Base-by-base conservation (phyloP, 1,284 basidiomycete genomes). In the Boletus chippewaensis region DNA sequence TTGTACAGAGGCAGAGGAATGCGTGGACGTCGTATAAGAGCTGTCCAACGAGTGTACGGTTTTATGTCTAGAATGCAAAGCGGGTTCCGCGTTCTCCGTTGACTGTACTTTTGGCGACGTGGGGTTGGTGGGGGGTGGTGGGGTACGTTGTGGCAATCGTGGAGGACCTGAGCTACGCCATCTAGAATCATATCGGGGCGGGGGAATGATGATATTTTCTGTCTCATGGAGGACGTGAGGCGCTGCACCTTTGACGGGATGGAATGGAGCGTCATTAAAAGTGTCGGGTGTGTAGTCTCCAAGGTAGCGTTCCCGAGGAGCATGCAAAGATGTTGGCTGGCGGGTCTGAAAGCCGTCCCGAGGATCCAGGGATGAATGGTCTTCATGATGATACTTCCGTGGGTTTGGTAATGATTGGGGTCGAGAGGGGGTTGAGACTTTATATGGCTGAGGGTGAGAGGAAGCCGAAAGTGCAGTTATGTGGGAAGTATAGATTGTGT, bases 121-220 rank as follows among this genome's bases (percentile, higher is more conserved):
- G 32, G 48, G 9, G 24, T 45, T 29, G 18, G 28, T 34, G 44
- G 53, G 40, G 28, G 52, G 38, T 29, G 51, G 36, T 31, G 46
- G 49, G 15, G 36, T 44, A 22, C 40, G 47, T 50, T 47, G 52
- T 22, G 53, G 36, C 3, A 49, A 47, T 46, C 5, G 58, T 39
- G 60, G 39, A 47, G 39, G 39, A 28, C n/a, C 38, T 24, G 48
- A 48, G 47, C n/a, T 41, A 34, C 40, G 51, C 34, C 42, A 44
- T 36, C 29, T 50, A 41, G 56, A 59, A 56, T 66, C 55, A 26
- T 56, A 48, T 55, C 51, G 53, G 34, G 53, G 59, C 12, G 66
- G 63, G 32, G 66, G 59, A 53, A 60, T 22, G 46, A 40, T 36
- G 52, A 55, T 46, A 32, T 40, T 51, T 52, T 53, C 51, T 38